phyloP scores from a whole-genome alignment of 2,329 filamentous ascomycete genomes.

The Phialocephala sp. region DNA sequence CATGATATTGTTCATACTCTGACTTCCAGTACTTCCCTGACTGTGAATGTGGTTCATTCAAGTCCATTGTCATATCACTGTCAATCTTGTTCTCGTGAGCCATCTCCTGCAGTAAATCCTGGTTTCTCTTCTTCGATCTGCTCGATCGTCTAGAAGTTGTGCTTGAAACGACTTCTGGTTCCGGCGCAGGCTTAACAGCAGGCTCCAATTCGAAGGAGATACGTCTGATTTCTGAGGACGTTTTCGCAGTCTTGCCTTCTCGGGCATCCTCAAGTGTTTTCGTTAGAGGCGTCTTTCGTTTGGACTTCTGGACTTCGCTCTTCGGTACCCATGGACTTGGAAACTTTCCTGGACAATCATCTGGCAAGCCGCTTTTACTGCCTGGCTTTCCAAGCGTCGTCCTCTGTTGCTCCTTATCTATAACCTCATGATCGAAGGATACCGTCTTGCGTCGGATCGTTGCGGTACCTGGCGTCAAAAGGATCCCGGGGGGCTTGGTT shows the following conservation, averaged over 20 bases:
- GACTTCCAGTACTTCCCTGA: conserved; percentile 83
- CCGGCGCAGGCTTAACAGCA: background rate
- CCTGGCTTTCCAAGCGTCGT: conserved; percentile 20
- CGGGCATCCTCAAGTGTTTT: conserved; percentile 53
- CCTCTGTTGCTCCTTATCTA: conserved; percentile 36
- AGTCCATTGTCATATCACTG: conserved; percentile 70
- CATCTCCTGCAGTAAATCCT: conserved; percentile 26
- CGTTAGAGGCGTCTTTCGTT: conserved; percentile 52
- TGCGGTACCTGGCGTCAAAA: conserved; percentile 68
- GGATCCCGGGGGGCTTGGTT: conserved; percentile 54
- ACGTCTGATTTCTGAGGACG: background rate
- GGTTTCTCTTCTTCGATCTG: conserved; percentile 25
- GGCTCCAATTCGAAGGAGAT: background rate
- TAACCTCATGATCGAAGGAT: conserved; percentile 65
- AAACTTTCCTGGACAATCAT: conserved; percentile 42
- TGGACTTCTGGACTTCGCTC: conserved; percentile 25
- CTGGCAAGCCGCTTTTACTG: conserved; percentile 39
- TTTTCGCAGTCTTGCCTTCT: conserved; percentile 30
- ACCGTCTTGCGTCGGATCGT: conserved; percentile 67
- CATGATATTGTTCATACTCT: conserved; percentile 75
- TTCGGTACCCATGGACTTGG: conserved; percentile 38
- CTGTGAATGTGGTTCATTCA: conserved; percentile 75
- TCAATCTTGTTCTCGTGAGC: conserved; percentile 48
- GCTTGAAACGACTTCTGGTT: background rate
- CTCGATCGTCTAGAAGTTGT: conserved; percentile 6